These are phyloP conservation scores for Pestalotiopsis sp. DNA, from an alignment of 2,329 filamentous ascomycete genomes.

Conservation along the genomic window DNA sequence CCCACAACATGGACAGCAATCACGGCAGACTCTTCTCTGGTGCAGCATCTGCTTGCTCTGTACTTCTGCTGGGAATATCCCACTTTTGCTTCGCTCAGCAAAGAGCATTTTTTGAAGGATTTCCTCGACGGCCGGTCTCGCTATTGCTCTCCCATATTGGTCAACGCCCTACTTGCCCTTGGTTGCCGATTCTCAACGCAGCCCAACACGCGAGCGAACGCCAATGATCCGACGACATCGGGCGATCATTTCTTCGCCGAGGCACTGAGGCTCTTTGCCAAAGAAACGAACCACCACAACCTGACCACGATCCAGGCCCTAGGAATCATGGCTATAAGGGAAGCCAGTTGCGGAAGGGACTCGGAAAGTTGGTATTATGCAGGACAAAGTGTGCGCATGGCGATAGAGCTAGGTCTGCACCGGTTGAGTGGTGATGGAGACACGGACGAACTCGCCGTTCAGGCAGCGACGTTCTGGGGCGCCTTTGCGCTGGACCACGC, in stretches of 20 bases:
- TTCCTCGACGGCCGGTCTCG: conserved; percentile 62
- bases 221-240: conserved; percentile 64
- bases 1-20: conserved; percentile 62
- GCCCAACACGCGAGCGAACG: conserved; percentile 63
- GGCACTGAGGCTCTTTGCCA: conserved; percentile 61
- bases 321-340: conserved; percentile 75
- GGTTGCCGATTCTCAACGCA: conserved; percentile 72
- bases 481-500: conserved; percentile 66
- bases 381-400: conserved; percentile 72
- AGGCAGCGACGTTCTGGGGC: conserved; percentile 64
- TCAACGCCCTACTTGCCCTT: conserved; percentile 67
- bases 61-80: conserved; percentile 81
- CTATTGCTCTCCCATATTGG: conserved; percentile 69
- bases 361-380: conserved; percentile 75
- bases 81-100: conserved; percentile 73
- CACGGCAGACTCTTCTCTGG: conserved; percentile 58
- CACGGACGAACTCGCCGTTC: conserved; percentile 60
- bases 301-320: conserved; percentile 76
- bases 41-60: conserved; percentile 65
- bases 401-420: conserved; percentile 73
- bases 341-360: conserved; percentile 73
- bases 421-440: conserved; percentile 50
- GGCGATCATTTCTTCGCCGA: conserved; percentile 79
- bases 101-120: conserved; percentile 71
- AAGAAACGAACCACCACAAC: conserved; percentile 60